These are phyloP conservation scores for Tephrocybe rancida DNA, from an alignment of 768 basidiomycete species.

Conservation along the genomic window DNA sequence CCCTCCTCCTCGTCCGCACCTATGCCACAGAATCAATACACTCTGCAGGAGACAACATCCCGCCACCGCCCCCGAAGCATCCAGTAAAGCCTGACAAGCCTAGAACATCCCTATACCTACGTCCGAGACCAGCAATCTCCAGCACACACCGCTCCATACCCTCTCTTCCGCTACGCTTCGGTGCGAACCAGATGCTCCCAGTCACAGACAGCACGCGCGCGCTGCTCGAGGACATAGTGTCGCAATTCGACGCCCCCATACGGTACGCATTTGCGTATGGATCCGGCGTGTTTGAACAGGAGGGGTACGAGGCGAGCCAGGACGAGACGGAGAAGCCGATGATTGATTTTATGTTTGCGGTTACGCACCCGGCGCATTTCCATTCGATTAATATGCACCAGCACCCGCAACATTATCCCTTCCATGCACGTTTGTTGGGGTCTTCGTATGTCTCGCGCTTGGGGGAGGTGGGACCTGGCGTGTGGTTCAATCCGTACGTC, in stretches of 20 bases:
- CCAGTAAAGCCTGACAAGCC: conserved; percentile 28
- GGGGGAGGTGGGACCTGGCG: conserved; percentile 77
- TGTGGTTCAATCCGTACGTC: conserved; percentile 96
- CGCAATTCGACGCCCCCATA: conserved; percentile 85
- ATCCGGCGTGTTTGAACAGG: conserved; percentile 93
- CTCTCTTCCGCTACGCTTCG: conserved; percentile 70
- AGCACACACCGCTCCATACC: conserved; percentile 42
- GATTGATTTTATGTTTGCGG: conserved; percentile 97
- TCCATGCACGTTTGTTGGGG: conserved; percentile 85
- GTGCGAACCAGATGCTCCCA: conserved; percentile 78
- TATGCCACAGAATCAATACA: conserved; percentile 45
- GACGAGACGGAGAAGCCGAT: conserved; percentile 57
- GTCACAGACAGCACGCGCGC: conserved; percentile 81
- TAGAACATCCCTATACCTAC: conserved; percentile 43
- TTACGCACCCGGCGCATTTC: conserved; percentile 91
- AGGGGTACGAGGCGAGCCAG: conserved; percentile 56
- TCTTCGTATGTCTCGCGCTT: conserved; percentile 79
- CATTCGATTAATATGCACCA: conserved; percentile 96
- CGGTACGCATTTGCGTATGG: conserved; percentile 98
- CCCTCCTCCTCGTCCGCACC: conserved; percentile 37
- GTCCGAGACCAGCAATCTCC: conserved; percentile 46
- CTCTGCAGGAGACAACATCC: conserved; percentile 35
- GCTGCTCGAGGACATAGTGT: conserved; percentile 78
- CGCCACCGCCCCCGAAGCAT: conserved; percentile 33
- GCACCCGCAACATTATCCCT: conserved; percentile 87